phyloP scores from a whole-genome alignment of 176 grass and related monocot genomes.

The Avena atlantica region DNA sequence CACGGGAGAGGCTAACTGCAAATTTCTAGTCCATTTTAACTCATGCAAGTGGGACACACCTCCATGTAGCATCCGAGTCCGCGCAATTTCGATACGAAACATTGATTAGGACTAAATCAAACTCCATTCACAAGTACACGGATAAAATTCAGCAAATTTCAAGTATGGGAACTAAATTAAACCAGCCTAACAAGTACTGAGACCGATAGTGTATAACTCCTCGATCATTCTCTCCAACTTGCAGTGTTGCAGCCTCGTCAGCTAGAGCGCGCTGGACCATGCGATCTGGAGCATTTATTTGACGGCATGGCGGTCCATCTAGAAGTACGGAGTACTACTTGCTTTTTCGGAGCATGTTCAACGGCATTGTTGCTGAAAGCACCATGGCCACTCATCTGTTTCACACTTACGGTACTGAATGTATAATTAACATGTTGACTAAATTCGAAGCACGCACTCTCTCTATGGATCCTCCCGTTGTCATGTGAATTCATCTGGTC shows the following conservation, averaged over 20 bases:
- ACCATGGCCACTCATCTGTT: background rate
- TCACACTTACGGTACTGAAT: background rate
- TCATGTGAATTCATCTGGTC: conserved; percentile 17
- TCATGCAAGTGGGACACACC: no score
- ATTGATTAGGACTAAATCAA: no score
- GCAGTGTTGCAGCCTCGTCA: background rate
- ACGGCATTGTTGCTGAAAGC: background rate
- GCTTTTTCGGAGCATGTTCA: background rate
- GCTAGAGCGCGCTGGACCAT: background rate
- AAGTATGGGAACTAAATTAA: no score
- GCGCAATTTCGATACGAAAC: no score
- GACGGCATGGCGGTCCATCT: background rate
- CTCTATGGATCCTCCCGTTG: no score
- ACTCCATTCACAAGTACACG: no score
- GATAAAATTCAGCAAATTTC: no score
- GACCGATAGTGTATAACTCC: no score
- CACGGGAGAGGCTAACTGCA: no score
- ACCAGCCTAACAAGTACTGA: no score
- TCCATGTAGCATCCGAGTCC: no score
- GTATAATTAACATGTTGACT: background rate
- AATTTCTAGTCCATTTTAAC: no score
- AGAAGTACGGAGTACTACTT: background rate
- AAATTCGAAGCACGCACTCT: background rate
- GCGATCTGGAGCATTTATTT: conserved; percentile 6
- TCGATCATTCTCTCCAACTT: background rate